Base-by-base conservation (phyloP, 768 basidiomycete genomes). In the Sistotremastrum suecicum region DNA sequence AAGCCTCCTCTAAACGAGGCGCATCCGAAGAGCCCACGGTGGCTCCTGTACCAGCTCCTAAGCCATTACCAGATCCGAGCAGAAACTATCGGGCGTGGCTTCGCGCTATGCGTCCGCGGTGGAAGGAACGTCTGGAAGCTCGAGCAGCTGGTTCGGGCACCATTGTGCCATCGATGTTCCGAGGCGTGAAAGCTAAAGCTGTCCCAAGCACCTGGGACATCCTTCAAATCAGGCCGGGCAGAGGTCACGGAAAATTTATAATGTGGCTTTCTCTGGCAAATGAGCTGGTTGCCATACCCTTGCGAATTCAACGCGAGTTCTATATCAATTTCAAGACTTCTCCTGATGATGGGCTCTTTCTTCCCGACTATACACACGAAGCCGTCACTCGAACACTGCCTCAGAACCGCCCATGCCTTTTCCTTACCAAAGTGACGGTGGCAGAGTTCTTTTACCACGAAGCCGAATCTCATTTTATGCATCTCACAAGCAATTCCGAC, bases 401-500 rank as follows among this genome's bases (percentile, higher is more conserved):
- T 2, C 74, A 88, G 43, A 81, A 82, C 52, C 71, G 78, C 36
- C 75, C 81, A 1, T 81, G 80, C 52, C 69, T 69, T 44, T 79
- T 95, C 60, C 69, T 99, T 1, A 94, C 86, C 67, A 83, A 80
- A 54, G 66, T 98, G 30, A 66, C 74, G 7, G 87, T 91, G 28
- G 74, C 80, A 33, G 95, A 98, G 58, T 80, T 83, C 4, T 64
- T 81, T 10, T 99, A 85, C 61, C 69, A 82, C 32, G 77, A 84
- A 32, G 85, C 82, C 32, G 82, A 88, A 53, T 83, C 88, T 46
- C 88, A 95, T 58, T 97, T 98, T 57, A 80, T 89, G 11, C 82
- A 91, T 58, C 69, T 98, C 42, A 87, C 78, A 48, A 95, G 95
- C 56, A 86, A 92, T 55, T 87, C 92, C 0, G 89, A 86, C 56